A percentile compares a stretch with the other conserved stretches of the same genome.
phyloP scores from a whole-genome alignment of 108 stramenopile species.

The Schizochytrium sp. region DNA sequence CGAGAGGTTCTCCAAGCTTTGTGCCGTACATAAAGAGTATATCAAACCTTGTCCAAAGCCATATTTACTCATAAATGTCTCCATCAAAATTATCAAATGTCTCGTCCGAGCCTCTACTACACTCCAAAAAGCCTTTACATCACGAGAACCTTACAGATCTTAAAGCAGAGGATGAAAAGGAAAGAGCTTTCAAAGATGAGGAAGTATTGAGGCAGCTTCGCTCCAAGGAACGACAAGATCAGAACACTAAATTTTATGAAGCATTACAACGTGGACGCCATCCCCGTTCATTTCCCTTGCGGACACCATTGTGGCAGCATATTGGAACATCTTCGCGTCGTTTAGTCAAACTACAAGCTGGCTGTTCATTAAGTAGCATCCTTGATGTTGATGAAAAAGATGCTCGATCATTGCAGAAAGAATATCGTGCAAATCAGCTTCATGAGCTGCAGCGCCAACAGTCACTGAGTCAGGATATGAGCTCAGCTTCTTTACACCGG shows the following conservation, averaged over 20 bases:
- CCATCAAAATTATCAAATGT: no score
- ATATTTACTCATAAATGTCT: no score
- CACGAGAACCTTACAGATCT: no score
- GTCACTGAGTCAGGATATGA: not conserved
- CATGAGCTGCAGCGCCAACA: not conserved
- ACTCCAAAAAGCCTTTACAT: no score
- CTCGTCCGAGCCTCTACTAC: no score
- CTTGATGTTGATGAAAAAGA: not conserved
- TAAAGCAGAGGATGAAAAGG: no score
- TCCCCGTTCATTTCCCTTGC: conserved; percentile 21
- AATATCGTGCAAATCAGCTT: not conserved
- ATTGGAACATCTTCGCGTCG: not conserved
- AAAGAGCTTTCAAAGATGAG: not conserved
- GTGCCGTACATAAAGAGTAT: no score
- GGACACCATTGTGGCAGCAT: conserved; percentile 24
- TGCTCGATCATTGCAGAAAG: not conserved
- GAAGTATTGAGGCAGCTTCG: not conserved
- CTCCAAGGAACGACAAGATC: not conserved
- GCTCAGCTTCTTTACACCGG: no score
- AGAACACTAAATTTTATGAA: not conserved
- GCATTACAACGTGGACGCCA: conserved; percentile 25
- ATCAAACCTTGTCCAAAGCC: no score
- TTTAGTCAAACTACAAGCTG: not conserved
- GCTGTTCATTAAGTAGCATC: not conserved
- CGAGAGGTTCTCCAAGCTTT: no score